Base-by-base conservation (phyloP, 2,329 filamentous ascomycete species). In the Pseudogymnoascus sp. region DNA sequence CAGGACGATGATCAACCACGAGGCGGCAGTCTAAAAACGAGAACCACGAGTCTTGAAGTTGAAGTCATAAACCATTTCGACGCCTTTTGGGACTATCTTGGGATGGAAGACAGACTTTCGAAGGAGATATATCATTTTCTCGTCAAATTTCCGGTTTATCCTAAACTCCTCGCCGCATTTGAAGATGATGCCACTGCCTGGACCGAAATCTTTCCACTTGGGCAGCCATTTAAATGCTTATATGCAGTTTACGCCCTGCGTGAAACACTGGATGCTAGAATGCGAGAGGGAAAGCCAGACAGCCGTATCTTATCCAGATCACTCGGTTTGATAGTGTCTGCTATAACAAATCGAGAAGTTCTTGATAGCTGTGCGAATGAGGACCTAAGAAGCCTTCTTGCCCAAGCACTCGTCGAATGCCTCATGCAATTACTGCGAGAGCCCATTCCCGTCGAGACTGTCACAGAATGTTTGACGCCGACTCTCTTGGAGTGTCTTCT, bases 31-130 rank as follows among this genome's bases (percentile, higher is more conserved):
- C 74, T 80, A 60, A 78, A 77, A 64, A 79, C 74, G 59, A 84
- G 76, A 58, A 82, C 77, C 54, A 85, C 77, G 64, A 81, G 76
- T 36, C 81, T 97, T 2, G 91, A 97, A 70, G 80, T 84, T 10
- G 89, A 93, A 68, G 86, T 97, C 21, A 77, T 94, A 66, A 81
- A 85, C 62, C 89, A 95, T 72, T 96, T 96, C 69, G 82, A 90
- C 60, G 86, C 93, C 64, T 76, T 99, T 24, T 96, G 94, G 80
- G 82, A 84, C 44, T 88, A 93, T 68, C 79, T 97, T 60, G 84
- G 85, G 65, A 82, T 92, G 75, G 83, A 89, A 47, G 86, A 92
- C 63, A 79, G 77, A 58, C 76, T 91, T 41, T 85, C 89, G 5
- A 78, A 82, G 69, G 85, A 81, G 84, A 86, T 92, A 9, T 90